Evolutionary conservation across 345 rosid species (phyloP).

Genomic region (Populus davidiana): DNA sequence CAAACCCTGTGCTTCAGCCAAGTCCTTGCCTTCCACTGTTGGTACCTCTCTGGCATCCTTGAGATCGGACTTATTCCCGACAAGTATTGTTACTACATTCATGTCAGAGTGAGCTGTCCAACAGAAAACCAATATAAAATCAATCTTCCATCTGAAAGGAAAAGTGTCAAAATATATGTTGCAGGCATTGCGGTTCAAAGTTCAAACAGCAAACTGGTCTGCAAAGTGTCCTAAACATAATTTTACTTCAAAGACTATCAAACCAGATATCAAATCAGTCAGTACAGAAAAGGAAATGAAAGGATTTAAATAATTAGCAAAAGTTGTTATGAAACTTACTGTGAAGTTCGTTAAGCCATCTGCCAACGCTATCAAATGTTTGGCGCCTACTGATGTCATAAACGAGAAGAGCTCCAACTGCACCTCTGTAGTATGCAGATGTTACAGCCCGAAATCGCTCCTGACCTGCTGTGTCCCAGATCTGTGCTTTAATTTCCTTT

Average conservation of each 20-base stretch:
- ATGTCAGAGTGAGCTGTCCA: constrained; percentile 92
- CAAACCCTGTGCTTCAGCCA: constrained; percentile 86
- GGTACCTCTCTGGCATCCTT: constrained; percentile 89
- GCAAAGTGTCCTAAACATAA: background rate
- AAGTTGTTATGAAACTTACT: constrained; percentile 46
- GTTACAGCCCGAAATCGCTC: constrained; percentile 98
- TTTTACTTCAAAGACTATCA: background rate
- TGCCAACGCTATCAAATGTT: constrained; percentile 82
- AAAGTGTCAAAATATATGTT: background rate
- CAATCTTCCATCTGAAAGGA: background rate
- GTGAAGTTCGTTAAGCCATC: constrained; percentile 98
- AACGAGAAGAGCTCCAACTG: constrained; percentile 95
- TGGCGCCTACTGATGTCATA: constrained; percentile 91
- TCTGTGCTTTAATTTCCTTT: constrained; percentile 91
- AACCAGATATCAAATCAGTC: background rate
- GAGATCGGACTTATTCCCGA: constrained; percentile 91
- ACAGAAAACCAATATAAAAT: constrained; percentile 14
- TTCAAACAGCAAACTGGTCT: background rate
- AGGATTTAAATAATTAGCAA: background rate
- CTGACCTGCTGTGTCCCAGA: constrained; percentile 99
- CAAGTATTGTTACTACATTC: constrained; percentile 89
- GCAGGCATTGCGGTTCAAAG: background rate
- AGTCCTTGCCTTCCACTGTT: constrained; percentile 73
- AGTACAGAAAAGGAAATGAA: background rate
- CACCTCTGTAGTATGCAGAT: constrained; percentile 94